Evolutionary conservation across 2,329 filamentous ascomycete genomes (phyloP).

Genomic region (Pestalotiopsis sp.): DNA sequence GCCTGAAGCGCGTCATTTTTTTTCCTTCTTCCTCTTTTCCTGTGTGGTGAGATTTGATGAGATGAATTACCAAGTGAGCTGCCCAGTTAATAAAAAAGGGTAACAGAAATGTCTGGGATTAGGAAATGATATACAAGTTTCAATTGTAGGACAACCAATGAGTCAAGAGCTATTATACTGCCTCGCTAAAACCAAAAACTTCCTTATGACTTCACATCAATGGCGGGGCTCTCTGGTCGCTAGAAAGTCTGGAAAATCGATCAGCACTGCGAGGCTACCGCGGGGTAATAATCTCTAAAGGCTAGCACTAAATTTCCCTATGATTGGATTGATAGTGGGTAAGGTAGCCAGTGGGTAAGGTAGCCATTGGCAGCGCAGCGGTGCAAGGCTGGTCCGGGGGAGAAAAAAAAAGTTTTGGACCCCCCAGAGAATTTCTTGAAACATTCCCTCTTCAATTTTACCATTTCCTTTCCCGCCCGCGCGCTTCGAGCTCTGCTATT

Average conservation of each 20-base stretch:
- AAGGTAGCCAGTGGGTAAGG: not conserved
- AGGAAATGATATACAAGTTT: not conserved
- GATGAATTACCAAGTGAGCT: not conserved
- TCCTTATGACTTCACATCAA: constrained; percentile 13
- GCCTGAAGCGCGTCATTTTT: constrained; percentile 88
- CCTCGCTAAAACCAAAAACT: constrained; percentile 14
- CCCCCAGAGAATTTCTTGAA: not conserved
- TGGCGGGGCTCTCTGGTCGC: constrained; percentile 15
- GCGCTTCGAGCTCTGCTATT: too few relatives aligned
- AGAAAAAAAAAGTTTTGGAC: not conserved
- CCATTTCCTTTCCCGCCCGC: too few relatives aligned
- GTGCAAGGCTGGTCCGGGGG: not conserved
- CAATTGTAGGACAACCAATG: not conserved
- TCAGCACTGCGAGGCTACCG: constrained; percentile 5
- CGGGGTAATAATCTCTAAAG: not conserved
- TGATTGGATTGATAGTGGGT: not conserved
- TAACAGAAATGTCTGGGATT: not conserved
- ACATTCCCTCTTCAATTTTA: not conserved
- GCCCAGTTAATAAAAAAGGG: not conserved
- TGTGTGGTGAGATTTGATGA: too few relatives aligned
- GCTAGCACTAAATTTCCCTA: not conserved
- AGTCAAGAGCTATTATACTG: constrained; percentile 7
- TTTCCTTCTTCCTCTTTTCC: too few relatives aligned
- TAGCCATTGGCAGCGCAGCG: not conserved
- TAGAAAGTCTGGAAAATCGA: not conserved